phyloP scores from a whole-genome alignment of 495 filamentous ascomycete genomes.

The Penicillium macrosclerotiorum region DNA sequence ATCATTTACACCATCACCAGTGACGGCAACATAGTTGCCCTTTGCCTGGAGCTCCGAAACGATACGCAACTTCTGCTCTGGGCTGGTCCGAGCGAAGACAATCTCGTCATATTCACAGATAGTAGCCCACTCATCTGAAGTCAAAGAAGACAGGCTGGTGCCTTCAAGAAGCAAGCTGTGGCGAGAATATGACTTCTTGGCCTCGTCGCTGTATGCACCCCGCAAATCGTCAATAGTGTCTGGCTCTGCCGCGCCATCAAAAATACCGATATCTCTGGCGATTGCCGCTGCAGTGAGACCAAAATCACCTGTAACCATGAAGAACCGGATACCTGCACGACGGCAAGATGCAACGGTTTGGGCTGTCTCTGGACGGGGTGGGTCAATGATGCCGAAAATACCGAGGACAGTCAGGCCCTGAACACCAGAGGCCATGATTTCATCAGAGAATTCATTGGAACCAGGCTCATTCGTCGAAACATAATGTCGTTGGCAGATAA shows the following conservation, averaged over 20 bases:
- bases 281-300: slow-evolving; percentile 69
- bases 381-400: slow-evolving; percentile 57
- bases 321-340: slow-evolving; percentile 58
- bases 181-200: slow-evolving; percentile 13
- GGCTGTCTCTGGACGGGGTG: slow-evolving; percentile 62
- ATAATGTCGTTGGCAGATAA: slow-evolving; percentile 42
- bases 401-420: slow-evolving; percentile 48
- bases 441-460: slow-evolving; percentile 43
- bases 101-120: slow-evolving; percentile 61
- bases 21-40: slow-evolving; percentile 70
- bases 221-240: slow-evolving; percentile 33
- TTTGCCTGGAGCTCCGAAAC: slow-evolving; percentile 63
- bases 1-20: slow-evolving; percentile 70
- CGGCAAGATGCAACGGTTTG: slow-evolving; percentile 49
- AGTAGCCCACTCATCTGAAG: slow-evolving; percentile 54
- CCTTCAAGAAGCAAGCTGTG: slow-evolving; percentile 45
- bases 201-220: slow-evolving; percentile 4
- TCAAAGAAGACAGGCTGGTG: slow-evolving; percentile 55
- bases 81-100: slow-evolving; percentile 71
- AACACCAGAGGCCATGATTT: slow-evolving; percentile 35
- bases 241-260: slow-evolving; percentile 41
- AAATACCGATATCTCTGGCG: slow-evolving; percentile 64
- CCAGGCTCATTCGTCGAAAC: slow-evolving; percentile 18
- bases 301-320: slow-evolving; percentile 70
- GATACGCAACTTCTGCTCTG: slow-evolving; percentile 75